These are phyloP conservation scores for Skeletonema tropicum DNA, from an alignment of 108 stramenopile genomes.

Conservation along the genomic window DNA sequence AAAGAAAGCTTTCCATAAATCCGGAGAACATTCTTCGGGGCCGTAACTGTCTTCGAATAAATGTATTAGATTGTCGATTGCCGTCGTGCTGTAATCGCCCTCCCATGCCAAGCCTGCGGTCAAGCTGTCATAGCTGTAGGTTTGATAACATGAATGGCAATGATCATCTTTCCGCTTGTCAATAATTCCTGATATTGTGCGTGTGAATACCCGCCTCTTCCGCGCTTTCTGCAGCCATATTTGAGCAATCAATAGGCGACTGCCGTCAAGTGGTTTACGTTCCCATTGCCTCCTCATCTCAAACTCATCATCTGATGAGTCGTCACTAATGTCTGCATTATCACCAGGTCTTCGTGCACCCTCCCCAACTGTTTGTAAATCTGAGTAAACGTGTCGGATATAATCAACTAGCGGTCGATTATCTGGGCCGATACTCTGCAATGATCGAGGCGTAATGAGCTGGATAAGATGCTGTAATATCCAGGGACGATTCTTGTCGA, in stretches of 20 bases:
- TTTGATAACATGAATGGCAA: constrained; percentile 65
- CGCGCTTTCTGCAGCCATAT: constrained; percentile 81
- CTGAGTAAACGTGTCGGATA: constrained; percentile 77
- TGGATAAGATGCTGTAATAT: constrained; percentile 85
- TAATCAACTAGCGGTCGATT: constrained; percentile 74
- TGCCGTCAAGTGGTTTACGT: constrained; percentile 63
- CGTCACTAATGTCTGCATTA: constrained; percentile 66
- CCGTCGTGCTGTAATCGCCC: constrained; percentile 65
- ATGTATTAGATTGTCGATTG: constrained; percentile 78
- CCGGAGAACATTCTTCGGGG: constrained; percentile 59
- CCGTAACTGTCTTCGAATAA: constrained; percentile 68
- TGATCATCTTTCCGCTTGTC: constrained; percentile 57
- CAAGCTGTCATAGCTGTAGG: constrained; percentile 46
- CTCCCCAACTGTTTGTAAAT: constrained; percentile 80
- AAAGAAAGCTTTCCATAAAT: constrained; percentile 89
- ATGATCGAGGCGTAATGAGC: constrained; percentile 74
- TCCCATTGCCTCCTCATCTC: constrained; percentile 66
- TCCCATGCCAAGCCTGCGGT: constrained; percentile 53
- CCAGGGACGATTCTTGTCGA: constrained; percentile 92
- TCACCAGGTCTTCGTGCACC: constrained; percentile 62
- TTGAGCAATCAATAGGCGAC: constrained; percentile 65
- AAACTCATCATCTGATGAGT: constrained; percentile 73
- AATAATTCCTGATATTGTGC: constrained; percentile 63
- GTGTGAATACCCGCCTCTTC: constrained; percentile 69
- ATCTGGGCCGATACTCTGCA: constrained; percentile 59